These are phyloP conservation scores for Stephanodiscus triporus DNA, from an alignment of 108 stramenopile genomes.

Conservation along the genomic window DNA sequence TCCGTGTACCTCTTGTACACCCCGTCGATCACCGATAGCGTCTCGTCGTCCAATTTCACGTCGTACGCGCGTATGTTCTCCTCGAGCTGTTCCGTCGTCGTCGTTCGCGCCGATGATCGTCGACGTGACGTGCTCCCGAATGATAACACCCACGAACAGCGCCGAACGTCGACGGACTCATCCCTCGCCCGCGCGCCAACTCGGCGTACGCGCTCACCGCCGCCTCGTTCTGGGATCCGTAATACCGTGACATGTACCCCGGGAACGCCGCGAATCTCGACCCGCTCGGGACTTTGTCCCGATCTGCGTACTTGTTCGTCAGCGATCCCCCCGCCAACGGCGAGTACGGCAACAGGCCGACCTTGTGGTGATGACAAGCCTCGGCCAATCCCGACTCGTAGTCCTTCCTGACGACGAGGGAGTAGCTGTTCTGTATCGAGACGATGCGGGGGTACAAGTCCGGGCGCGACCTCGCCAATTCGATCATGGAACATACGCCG, in stretches of 20 bases:
- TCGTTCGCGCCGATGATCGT: conserved; percentile 95
- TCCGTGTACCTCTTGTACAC: conserved; percentile 85
- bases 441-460: conserved; percentile 83
- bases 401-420: conserved; percentile 84
- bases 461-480: conserved; percentile 65
- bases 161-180: too few relatives aligned
- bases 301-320: conserved; percentile 74
- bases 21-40: conserved; percentile 55
- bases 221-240: conserved; percentile 59
- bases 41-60: conserved; percentile 61
- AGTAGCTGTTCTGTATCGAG: conserved; percentile 88
- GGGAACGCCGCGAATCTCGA: conserved; percentile 78
- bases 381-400: conserved; percentile 89
- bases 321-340: conserved; percentile 91
- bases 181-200: conserved; percentile 62
- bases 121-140: conserved; percentile 77
- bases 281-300: conserved; percentile 40
- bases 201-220: conserved; percentile 74
- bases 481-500: conserved; percentile 81
- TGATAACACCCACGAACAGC: conserved; percentile 92
- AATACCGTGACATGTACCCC: conserved; percentile 89
- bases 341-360: conserved; percentile 85
- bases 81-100: conserved; percentile 78
- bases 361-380: conserved; percentile 84
- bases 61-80: conserved; percentile 73